Percentiles rank a stretch among this genome's conserved stretches.
phyloP scores from a whole-genome alignment of 306 rosid species.

The Medicago truncatula region MtrunA17r5.0-ANR NC_053046.1:20915001-20915500 shows the following conservation, averaged over 20 bases:
- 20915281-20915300: neutral
- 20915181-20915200: constrained; percentile 19
- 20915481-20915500: neutral
- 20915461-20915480: neutral
- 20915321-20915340: neutral
- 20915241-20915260: neutral
- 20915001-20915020: neutral
- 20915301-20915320: neutral
- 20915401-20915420: neutral
- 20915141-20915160: neutral
- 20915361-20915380: neutral
- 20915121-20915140: neutral
- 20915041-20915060: neutral
- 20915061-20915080: neutral
- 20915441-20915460: no score
- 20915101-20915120: neutral
- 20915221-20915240: neutral
- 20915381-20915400: neutral
- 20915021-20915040: neutral
- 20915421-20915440: neutral
- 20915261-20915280: no score
- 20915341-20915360: neutral
- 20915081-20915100: neutral
- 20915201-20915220: neutral
- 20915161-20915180: neutral